phyloP scores from a whole-genome alignment of 768 basidiomycete species.

The Rickenella mellea region DNA sequence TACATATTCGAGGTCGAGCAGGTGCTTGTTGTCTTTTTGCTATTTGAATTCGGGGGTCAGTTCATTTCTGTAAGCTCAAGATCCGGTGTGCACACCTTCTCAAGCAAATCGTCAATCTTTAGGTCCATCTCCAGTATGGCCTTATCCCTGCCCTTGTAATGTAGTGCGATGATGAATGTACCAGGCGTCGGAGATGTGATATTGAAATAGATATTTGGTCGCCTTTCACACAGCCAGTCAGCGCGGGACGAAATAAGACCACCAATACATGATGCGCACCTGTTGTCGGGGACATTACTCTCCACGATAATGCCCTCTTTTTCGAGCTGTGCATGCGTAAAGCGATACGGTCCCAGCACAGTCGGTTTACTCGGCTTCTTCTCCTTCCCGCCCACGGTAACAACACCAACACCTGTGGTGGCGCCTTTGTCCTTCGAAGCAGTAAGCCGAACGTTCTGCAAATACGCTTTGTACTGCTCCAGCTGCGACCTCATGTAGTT shows the following conservation, averaged over 20 bases:
- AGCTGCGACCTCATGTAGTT: slow-evolving; percentile 92
- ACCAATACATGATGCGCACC: slow-evolving; percentile 52
- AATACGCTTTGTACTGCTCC: slow-evolving; percentile 98
- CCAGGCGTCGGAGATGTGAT: slow-evolving; percentile 97
- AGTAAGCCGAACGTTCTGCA: slow-evolving; percentile 93
- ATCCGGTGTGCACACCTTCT: slow-evolving; percentile 58
- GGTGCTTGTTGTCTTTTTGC: slow-evolving; percentile 99
- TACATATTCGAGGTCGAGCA: slow-evolving; percentile 95
- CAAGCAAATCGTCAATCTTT: slow-evolving; percentile 94
- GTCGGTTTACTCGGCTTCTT: slow-evolving; percentile 82
- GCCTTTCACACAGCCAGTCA: slow-evolving; percentile 39
- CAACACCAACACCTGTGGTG: slow-evolving; percentile 85
- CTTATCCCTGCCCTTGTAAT: slow-evolving; percentile 98
- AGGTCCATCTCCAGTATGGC: slow-evolving; percentile 99
- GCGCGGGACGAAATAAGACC: too few relatives aligned
- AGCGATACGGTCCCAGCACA: slow-evolving; percentile 91
- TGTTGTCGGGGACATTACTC: slow-evolving; percentile 97
- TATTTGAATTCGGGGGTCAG: slow-evolving; percentile 21
- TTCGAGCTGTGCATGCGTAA: slow-evolving; percentile 96
- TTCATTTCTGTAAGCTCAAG: slow-evolving; percentile 1
- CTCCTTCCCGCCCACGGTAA: slow-evolving; percentile 94
- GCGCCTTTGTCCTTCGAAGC: slow-evolving; percentile 83
- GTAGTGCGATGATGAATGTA: slow-evolving; percentile 96
- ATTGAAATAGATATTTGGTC: slow-evolving; percentile 98
- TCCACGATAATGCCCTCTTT: slow-evolving; percentile 99